These are phyloP conservation scores for Firmiana major DNA, from an alignment of 345 rosid genomes.

Conservation along the genomic window DNA sequence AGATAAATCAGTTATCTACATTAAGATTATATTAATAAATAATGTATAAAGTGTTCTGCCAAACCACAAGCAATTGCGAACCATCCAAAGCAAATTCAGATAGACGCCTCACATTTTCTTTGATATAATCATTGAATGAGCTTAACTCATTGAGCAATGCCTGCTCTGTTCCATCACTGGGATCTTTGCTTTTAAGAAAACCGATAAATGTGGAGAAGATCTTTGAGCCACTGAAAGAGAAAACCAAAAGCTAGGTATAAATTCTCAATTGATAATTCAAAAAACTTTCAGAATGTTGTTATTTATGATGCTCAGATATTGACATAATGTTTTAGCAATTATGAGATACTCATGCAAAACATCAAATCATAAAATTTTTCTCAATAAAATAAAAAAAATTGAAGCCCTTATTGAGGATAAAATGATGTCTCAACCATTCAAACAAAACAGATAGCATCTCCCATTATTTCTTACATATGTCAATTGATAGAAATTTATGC, in stretches of 20 bases:
- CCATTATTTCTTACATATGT: neutral
- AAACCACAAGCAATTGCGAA: neutral
- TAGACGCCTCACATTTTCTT: constrained; percentile 51
- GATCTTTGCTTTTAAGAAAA: constrained; percentile 86
- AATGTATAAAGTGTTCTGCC: neutral
- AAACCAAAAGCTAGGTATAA: constrained; percentile 10
- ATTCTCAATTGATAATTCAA: constrained; percentile 6
- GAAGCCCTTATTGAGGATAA: neutral
- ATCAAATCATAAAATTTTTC: neutral
- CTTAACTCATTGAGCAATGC: constrained; percentile 66
- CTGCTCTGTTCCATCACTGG: constrained; percentile 75
- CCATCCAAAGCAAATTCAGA: constrained; percentile 11
- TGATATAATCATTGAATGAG: constrained; percentile 58
- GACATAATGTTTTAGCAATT: neutral
- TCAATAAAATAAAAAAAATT: neutral
- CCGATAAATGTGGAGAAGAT: constrained; percentile 87
- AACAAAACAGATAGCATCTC: neutral
- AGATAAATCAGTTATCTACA: neutral
- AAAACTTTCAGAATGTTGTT: neutral
- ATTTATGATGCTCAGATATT: neutral
- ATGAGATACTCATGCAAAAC: neutral
- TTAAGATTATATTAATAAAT: neutral
- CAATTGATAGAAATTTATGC: neutral
- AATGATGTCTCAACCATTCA: neutral
- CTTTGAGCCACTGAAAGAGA: constrained; percentile 66